These are phyloP conservation scores for Acacia crassicarpa DNA, from an alignment of 306 rosid genomes.

Conservation along the genomic window DNA sequence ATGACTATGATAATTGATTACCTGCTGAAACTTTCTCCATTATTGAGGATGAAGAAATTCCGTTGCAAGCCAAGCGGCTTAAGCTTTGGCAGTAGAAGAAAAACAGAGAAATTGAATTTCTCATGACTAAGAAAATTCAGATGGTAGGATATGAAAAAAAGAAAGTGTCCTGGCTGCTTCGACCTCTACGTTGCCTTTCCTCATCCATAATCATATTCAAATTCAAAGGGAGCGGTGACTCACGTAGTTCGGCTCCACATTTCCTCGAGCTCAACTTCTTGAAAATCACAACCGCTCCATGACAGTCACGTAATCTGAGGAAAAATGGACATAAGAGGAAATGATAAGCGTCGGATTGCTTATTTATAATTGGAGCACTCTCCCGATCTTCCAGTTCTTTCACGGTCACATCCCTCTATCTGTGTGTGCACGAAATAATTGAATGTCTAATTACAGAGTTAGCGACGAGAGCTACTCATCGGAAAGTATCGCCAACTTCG, in stretches of 20 bases:
- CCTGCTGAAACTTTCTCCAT: slow-evolving; percentile 33
- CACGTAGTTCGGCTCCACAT: background rate
- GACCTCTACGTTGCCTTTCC: slow-evolving; percentile 42
- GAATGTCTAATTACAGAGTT: too few species aligned
- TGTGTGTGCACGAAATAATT: too few species aligned
- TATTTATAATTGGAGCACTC: too few species aligned
- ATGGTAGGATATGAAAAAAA: background rate
- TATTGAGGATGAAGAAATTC: slow-evolving; percentile 19
- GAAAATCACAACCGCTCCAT: too few species aligned
- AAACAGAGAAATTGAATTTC: background rate
- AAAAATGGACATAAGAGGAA: too few species aligned
- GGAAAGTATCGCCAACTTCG: too few species aligned
- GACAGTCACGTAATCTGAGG: too few species aligned
- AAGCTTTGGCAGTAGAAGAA: background rate
- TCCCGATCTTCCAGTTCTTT: too few species aligned
- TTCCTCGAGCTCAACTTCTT: background rate
- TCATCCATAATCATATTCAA: background rate
- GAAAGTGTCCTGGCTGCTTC: slow-evolving; percentile 19
- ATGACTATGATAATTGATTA: background rate
- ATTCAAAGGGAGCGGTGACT: background rate
- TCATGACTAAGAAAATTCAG: background rate
- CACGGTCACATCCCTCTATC: too few species aligned
- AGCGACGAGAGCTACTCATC: too few species aligned
- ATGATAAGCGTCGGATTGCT: too few species aligned
- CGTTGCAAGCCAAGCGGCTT: background rate